Base-by-base conservation (phyloP, 768 basidiomycete genomes). In the Cystofilobasidium macerans region DNA sequence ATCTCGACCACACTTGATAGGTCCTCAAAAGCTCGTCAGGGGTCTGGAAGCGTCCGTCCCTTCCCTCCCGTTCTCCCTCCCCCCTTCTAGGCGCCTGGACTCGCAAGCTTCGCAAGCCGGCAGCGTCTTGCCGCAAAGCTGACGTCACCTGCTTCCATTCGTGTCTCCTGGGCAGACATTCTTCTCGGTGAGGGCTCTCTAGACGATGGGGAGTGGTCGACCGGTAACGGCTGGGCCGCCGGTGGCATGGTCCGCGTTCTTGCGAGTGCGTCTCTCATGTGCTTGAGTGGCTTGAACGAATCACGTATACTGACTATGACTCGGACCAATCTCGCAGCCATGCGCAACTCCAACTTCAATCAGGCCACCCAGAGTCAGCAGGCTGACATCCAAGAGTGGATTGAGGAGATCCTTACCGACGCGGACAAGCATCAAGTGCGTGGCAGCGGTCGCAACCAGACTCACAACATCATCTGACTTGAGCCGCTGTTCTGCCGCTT, bases 181-280 rank as follows among this genome's bases (percentile, higher is more conserved):
- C 88, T 88, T 82, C 86, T 26, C 71, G 73, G 30, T 16, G 24
- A 43, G 67, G 65, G 43, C 22, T 59, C 35, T 60, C 59, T 26
- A 0, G 53, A 43, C 43, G 33, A 40, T 4, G 33, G 24, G 26
- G 62, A 59, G 28, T 65, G 69, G 69, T 47, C 43, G 1, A 89
- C 89, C 5, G 89, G 89, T 0, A 91, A 92, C 64, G 90, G 79
- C 3, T 94, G 91, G 91, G 91, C 87, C 0, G 88, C 88, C 0
- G 86, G 84, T 22, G 90, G 91, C 0, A 90, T 90, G 81, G 78
- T 88, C 13, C 84, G 90, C 8, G 90, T 92, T 3, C 78, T 87
- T 0, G 84, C 82, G 2, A 90, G 61, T 59, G 28, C 48, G 65
- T 62, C 9, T 1, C 20, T 48, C 33, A 11, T 22, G 22, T 30